Conservation (phyloP, 352 stramenopile genomes). For the Phytophthora lateralis region DNA sequence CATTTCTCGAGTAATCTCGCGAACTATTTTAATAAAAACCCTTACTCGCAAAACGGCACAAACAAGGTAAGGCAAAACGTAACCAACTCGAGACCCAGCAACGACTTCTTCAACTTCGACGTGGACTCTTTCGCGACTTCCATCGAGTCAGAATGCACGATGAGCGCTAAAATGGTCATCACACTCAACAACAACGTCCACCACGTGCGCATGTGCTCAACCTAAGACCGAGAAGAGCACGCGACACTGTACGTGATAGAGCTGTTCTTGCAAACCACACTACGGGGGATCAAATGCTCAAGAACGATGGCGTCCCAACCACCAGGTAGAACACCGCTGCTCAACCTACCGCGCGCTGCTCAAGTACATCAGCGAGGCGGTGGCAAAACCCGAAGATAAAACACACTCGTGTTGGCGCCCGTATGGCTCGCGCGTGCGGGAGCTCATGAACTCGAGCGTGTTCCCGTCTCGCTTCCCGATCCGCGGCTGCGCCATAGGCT, state of each 20-base stretch:
- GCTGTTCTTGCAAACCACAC: conserved; percentile 39
- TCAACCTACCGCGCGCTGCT: conserved; percentile 50
- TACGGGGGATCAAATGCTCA: conserved; percentile 35
- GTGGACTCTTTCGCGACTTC: no score
- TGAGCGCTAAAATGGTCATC: conserved; percentile 27
- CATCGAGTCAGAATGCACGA: no score
- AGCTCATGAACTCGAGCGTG: conserved; percentile 28
- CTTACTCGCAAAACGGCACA: no score
- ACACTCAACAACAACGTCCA: conserved; percentile 55
- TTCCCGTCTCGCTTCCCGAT: conserved; percentile 47
- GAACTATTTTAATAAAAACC: no score
- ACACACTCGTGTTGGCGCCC: conserved; percentile 46
- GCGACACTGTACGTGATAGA: conserved; percentile 47
- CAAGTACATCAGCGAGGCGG: conserved; percentile 20
- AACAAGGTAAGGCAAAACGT: no score
- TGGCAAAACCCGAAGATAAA: conserved; percentile 35
- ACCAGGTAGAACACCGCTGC: conserved; percentile 51
- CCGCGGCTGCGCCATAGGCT: conserved; percentile 11
- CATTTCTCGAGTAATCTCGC: no score
- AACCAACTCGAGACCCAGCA: no score
- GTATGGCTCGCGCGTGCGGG: conserved; percentile 47
- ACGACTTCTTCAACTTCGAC: no score
- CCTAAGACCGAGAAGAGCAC: conserved; percentile 28
- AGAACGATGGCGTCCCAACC: conserved; percentile 19
- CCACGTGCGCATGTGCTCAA: conserved; percentile 42